These are phyloP conservation scores for Cryptosporidium sp. DNA, from an alignment of 169 alveolate genomes.

Conservation along the genomic window DNA sequence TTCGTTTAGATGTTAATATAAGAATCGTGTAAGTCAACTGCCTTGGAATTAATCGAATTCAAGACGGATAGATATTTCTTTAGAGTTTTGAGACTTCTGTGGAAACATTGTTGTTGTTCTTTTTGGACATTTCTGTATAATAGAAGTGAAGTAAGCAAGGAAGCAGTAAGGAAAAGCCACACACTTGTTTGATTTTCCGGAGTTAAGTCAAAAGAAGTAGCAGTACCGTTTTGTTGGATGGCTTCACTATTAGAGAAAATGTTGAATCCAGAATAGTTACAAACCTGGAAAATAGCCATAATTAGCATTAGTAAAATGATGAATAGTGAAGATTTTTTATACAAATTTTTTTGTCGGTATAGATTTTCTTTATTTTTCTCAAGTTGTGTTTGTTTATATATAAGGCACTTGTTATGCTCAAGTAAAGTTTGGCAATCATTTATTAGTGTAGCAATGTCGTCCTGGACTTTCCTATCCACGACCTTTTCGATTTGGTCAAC, in stretches of 20 bases:
- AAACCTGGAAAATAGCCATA: constrained; percentile 15
- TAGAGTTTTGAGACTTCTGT: constrained; percentile 1
- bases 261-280: neutral
- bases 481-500: constrained; percentile 24
- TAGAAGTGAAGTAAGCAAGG: neutral
- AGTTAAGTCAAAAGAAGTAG: neutral
- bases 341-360: neutral
- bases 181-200: neutral
- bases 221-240: neutral
- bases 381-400: constrained; percentile 23
- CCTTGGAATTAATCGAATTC: constrained; percentile 23
- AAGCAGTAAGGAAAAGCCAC: constrained; percentile 8
- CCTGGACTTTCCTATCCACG: constrained; percentile 56
- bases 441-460: constrained; percentile 11
- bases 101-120: constrained; percentile 13
- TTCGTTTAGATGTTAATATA: constrained; percentile 6
- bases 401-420: constrained; percentile 5
- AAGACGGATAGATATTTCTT: neutral
- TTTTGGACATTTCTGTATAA: constrained; percentile 47
- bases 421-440: constrained; percentile 14
- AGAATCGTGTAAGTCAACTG: constrained; percentile 5
- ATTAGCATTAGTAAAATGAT: neutral
- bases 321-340: neutral
- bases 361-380: constrained; percentile 27
- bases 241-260: neutral